A percentile compares a stretch with the other conserved stretches of the same genome.
Evolutionary conservation across 768 basidiomycete species (phyloP).

Genomic region (Suillus sp.): DNA sequence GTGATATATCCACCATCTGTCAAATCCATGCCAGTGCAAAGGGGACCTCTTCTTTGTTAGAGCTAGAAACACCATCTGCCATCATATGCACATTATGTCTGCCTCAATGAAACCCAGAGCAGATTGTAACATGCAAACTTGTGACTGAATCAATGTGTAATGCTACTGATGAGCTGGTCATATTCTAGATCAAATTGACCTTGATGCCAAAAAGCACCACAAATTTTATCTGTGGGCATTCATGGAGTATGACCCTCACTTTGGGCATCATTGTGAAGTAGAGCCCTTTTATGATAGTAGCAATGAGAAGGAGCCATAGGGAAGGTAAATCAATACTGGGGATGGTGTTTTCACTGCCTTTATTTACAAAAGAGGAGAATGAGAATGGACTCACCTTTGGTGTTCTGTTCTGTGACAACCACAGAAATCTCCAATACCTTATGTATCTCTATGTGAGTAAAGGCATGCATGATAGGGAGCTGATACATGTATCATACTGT

Average conservation of each 20-base stretch:
- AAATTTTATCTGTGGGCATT: constrained; percentile 50
- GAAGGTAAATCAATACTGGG: constrained; percentile 57
- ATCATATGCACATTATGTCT: constrained; percentile 64
- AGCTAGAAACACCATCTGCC: constrained; percentile 84
- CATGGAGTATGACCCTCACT: constrained; percentile 51
- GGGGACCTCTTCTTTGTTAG: constrained; percentile 78
- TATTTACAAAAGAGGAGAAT: background rate
- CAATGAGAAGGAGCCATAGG: constrained; percentile 59
- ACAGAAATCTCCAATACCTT: constrained; percentile 70
- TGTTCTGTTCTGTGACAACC: constrained; percentile 81
- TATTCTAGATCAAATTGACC: constrained; percentile 44
- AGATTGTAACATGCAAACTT: constrained; percentile 88
- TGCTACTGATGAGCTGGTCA: background rate
- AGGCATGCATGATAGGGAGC: background rate
- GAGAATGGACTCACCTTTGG: constrained; percentile 52
- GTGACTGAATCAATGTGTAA: constrained; percentile 58
- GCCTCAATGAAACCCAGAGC: constrained; percentile 62
- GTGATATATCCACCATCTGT: constrained; percentile 71
- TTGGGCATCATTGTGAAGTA: constrained; percentile 87
- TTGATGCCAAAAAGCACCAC: constrained; percentile 88
- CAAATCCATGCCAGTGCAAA: constrained; percentile 71
- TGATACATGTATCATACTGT: constrained; percentile 46
- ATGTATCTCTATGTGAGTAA: constrained; percentile 5
- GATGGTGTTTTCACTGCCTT: constrained; percentile 71
- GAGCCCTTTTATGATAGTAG: constrained; percentile 69